phyloP scores from a whole-genome alignment of 306 rosid species.

The Nissolia schottii region DNA sequence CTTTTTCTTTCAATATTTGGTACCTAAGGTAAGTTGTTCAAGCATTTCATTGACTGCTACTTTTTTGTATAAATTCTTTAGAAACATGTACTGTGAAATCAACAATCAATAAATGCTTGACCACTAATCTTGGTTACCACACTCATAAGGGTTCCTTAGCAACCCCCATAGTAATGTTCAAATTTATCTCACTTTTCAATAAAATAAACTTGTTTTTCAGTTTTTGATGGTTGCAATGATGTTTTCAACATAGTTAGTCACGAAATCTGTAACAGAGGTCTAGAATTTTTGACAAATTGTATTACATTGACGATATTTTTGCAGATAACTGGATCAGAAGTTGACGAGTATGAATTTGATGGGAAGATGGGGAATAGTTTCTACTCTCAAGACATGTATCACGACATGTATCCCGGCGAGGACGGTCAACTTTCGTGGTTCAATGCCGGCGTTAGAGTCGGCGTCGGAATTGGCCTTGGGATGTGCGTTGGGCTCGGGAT shows the following conservation, averaged over 20 bases:
- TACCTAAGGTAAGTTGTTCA: no score
- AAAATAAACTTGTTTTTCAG: background rate
- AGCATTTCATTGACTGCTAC: background rate
- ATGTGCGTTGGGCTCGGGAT: conserved; percentile 87
- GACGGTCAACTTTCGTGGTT: conserved; percentile 91
- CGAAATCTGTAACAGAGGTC: background rate
- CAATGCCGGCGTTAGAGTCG: conserved; percentile 93
- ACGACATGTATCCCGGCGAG: conserved; percentile 66
- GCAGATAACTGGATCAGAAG: conserved; percentile 62
- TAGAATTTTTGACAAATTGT: conserved; percentile 11
- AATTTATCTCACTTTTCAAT: background rate
- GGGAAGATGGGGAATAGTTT: conserved; percentile 54
- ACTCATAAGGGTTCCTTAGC: background rate
- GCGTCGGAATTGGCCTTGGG: conserved; percentile 93
- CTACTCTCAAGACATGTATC: conserved; percentile 66
- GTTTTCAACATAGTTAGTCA: background rate
- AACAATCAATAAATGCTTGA: background rate
- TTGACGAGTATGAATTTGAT: conserved; percentile 54
- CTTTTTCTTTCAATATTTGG: no score
- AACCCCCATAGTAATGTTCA: background rate
- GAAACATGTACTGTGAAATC: background rate
- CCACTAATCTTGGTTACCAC: background rate
- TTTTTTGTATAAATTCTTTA: background rate
- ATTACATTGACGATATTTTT: conserved; percentile 15
- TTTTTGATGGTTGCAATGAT: background rate